Percentiles rank a stretch among this genome's conserved stretches.
Evolutionary conservation across 306 rosid species (phyloP).

Genomic region (Cyclanthera cordifolia): DNA sequence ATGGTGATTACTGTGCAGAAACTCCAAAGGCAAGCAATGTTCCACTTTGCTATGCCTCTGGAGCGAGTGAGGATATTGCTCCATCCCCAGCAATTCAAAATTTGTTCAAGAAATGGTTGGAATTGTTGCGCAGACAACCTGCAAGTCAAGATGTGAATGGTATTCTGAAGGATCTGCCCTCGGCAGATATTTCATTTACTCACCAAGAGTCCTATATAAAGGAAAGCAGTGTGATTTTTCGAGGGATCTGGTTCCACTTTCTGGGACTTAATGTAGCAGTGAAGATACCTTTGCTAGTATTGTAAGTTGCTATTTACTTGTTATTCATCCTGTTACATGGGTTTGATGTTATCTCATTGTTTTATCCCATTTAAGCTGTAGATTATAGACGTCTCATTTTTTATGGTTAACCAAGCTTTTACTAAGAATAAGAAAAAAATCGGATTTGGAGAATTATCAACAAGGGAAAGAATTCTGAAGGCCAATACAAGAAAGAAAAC

Average conservation of each 20-base stretch:
- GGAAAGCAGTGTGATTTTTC: conserved; percentile 30
- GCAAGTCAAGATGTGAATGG: conserved; percentile 36
- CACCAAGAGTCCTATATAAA: conserved; percentile 22
- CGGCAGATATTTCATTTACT: conserved; percentile 28
- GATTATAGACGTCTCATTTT: not conserved
- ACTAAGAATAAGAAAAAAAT: not conserved
- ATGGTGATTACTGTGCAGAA: conserved; percentile 32
- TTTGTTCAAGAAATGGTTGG: conserved; percentile 59
- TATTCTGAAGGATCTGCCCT: conserved; percentile 32
- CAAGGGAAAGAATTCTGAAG: not conserved
- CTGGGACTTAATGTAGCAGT: conserved; percentile 47
- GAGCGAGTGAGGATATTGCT: conserved; percentile 34
- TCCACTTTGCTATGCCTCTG: conserved; percentile 52
- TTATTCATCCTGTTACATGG: no score
- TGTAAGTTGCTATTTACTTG: conserved; percentile 58
- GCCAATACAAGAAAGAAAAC: not conserved
- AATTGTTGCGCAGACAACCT: conserved; percentile 49
- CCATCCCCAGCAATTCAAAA: conserved; percentile 52
- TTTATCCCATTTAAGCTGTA: not conserved
- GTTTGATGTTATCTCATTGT: not conserved
- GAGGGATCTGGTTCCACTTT: conserved; percentile 41
- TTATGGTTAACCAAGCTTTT: not conserved
- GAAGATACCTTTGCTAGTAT: conserved; percentile 62
- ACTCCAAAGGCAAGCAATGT: conserved; percentile 44
- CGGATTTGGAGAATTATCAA: not conserved